phyloP scores from a whole-genome alignment of 179 eudicot genomes.

The Carnegiea gigantea region DNA sequence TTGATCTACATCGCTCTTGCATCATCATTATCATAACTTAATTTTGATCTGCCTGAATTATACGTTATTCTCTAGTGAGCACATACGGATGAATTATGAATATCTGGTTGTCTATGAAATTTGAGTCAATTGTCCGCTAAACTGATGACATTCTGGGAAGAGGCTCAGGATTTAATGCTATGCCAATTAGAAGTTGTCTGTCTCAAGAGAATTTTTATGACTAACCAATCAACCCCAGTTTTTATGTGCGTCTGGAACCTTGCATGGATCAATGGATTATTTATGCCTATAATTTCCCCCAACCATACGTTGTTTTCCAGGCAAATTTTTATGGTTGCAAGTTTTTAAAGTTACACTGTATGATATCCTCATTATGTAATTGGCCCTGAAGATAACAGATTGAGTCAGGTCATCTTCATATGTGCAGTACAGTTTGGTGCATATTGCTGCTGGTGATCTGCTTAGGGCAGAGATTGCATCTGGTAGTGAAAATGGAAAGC shows the following conservation, averaged over 20 bases:
- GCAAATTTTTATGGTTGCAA: not conserved
- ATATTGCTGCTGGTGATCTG: constrained; percentile 94
- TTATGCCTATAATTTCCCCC: not conserved
- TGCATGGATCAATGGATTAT: constrained; percentile 1
- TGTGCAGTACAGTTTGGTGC: constrained; percentile 96
- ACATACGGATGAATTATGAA: not conserved
- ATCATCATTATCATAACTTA: not conserved
- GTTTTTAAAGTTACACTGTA: constrained; percentile 13
- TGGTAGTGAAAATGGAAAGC: constrained; percentile 85
- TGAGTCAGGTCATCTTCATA: constrained; percentile 51
- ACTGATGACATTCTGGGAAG: not conserved
- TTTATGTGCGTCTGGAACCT: not conserved
- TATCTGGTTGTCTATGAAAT: not conserved
- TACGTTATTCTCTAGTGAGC: not conserved
- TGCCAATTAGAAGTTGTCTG: not conserved
- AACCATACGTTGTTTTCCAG: not conserved
- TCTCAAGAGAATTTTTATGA: not conserved
- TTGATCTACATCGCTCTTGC: not conserved
- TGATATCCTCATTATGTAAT: constrained; percentile 35
- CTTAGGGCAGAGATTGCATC: constrained; percentile 79
- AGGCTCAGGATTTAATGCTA: not conserved
- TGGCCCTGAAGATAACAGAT: constrained; percentile 40
- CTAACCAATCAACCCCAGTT: not conserved
- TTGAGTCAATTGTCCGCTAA: not conserved
- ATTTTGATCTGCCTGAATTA: not conserved